Evolutionary conservation across 345 rosid genomes (phyloP), one percentile per base, ranked within the genome.

Genomic region (Mallotus nudiflorus): DNA sequence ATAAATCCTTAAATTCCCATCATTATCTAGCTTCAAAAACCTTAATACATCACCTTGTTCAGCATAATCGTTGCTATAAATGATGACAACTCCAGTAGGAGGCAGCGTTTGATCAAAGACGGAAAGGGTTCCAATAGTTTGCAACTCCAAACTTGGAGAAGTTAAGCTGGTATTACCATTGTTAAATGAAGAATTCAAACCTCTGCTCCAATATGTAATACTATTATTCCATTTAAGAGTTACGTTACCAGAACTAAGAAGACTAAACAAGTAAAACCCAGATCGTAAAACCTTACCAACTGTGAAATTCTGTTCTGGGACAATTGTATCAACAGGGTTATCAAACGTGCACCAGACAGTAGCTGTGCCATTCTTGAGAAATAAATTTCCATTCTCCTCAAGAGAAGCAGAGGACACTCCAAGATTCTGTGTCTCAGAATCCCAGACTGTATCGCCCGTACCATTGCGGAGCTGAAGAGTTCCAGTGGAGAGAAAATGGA

Each of bases 1-100:
- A 40, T 72, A 88, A 49, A 86, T 84, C 79, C 82, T 85, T 79
- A 90, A 80, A 62, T 90, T 88, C 52, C 96, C 96, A 82, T 86
- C 90, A 70, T 40, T 42, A 45, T 81, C 93, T 48, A 90, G 71
- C 81, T 45, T 84, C 72, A 90, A 20, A 67, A 84, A 88, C 83
- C 91, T 80, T 68, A 83, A 59, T 22, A 82, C 42, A 72, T 82
- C 78, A 53, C 69, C 70, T 13, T 83, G 81, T 74, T 90, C 90
- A 3, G 67, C 93, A 56, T 75, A 88, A 69, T 88, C 93, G 55
- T 73, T 80, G 68, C 88, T 82, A 54, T 82, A 87, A 40, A 83
- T 84, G 45, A 87, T 35, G n/a, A 69, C 72, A 46, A 27, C 74
- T 0, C 77, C 76, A 22, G 29, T 29, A 2, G 72, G 72, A 75